These are phyloP conservation scores for Talaromyces atroroseus DNA, from an alignment of 2,329 filamentous ascomycete species.

Conservation along the genomic window DNA sequence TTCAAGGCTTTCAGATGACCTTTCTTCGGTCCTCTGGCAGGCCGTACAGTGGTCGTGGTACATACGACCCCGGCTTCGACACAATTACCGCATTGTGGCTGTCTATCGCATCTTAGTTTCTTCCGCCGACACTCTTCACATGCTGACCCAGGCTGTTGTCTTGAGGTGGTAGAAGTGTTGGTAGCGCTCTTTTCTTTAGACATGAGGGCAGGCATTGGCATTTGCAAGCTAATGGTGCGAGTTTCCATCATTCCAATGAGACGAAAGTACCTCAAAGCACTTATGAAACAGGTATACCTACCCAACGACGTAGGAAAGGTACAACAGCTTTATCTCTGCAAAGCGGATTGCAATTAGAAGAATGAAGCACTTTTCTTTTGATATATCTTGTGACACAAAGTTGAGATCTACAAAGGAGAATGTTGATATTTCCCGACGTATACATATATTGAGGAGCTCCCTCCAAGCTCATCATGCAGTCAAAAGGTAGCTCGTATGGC, in stretches of 20 bases:
- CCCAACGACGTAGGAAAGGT: too few relatives aligned
- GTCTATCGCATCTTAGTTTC: constrained; percentile 85
- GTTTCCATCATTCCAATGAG: constrained; percentile 8
- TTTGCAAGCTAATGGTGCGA: constrained; percentile 7
- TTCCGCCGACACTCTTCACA: constrained; percentile 90
- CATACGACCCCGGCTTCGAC: constrained; percentile 39
- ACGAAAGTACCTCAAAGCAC: not conserved
- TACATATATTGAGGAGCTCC: too few relatives aligned
- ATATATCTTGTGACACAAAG: not conserved
- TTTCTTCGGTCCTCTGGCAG: constrained; percentile 73
- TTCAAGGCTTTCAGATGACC: constrained; percentile 70
- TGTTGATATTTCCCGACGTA: constrained; percentile 6
- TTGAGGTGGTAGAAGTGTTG: constrained; percentile 16
- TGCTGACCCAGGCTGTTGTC: constrained; percentile 44
- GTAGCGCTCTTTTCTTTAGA: constrained; percentile 8
- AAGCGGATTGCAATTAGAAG: not conserved
- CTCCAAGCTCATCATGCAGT: not conserved
- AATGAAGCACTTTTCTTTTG: not conserved
- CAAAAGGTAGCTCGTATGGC: too few relatives aligned
- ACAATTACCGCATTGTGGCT: constrained; percentile 81
- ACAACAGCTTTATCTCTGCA: too few relatives aligned
- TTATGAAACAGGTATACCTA: too few relatives aligned
- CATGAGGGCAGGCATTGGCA: constrained; percentile 7
- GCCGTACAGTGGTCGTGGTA: constrained; percentile 23
- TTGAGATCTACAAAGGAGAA: not conserved